phyloP scores from a whole-genome alignment of 2,329 filamentous ascomycete genomes.

The Colletotrichum spaethianum region DNA sequence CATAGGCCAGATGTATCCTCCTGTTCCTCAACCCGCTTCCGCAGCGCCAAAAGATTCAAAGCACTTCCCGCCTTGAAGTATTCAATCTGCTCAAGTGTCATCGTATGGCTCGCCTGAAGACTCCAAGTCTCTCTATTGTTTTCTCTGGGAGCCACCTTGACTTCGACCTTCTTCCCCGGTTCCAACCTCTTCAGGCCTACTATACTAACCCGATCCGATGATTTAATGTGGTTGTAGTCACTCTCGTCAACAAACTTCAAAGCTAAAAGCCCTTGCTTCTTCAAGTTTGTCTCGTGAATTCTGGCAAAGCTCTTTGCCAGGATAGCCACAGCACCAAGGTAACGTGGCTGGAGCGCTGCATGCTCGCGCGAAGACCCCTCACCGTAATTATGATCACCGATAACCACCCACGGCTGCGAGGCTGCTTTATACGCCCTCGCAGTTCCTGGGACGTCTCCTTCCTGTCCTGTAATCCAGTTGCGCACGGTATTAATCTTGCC shows the following conservation, averaged over 20 bases:
- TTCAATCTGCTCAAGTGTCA: neutral
- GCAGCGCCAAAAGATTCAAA: neutral
- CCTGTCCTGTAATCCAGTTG: conserved; percentile 60
- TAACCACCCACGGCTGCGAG: conserved; percentile 44
- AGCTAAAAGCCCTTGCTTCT: conserved; percentile 75
- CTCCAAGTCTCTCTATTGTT: neutral
- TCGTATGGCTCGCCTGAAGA: neutral
- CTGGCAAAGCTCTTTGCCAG: conserved; percentile 87
- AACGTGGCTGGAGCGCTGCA: conserved; percentile 86
- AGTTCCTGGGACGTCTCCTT: conserved; percentile 78
- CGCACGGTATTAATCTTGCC: conserved; percentile 76
- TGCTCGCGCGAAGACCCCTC: conserved; percentile 89
- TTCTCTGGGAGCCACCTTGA: neutral
- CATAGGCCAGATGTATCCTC: no score
- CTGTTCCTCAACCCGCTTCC: neutral
- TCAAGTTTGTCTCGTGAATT: conserved; percentile 94
- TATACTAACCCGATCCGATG: neutral
- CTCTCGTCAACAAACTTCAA: conserved; percentile 71
- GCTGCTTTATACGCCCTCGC: conserved; percentile 80
- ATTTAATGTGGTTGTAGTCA: neutral
- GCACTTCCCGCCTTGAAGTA: conserved; percentile 14
- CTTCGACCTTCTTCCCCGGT: neutral
- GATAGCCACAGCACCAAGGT: conserved; percentile 86
- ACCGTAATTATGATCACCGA: conserved; percentile 74
- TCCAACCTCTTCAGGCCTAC: neutral